phyloP scores from a whole-genome alignment of 495 filamentous ascomycete species.

The Lasiosphaeria hispida region DNA sequence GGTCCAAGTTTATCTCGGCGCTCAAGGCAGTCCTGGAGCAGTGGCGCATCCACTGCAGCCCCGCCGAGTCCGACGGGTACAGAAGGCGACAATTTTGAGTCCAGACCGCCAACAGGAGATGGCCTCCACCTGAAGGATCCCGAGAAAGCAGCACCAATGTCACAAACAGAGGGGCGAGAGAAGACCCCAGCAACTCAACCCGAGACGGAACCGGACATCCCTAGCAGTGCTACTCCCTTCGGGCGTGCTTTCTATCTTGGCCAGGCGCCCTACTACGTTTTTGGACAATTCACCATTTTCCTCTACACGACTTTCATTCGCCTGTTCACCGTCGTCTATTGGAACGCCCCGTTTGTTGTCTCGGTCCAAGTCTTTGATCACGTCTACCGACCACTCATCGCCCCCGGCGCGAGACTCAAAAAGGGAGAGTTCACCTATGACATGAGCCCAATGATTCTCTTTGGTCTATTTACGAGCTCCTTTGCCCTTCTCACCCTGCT shows the following conservation, averaged over 20 bases:
- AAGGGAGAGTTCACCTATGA: conserved; percentile 20
- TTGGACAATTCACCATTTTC: conserved; percentile 37
- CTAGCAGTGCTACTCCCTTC: conserved; percentile 28
- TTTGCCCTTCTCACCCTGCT: conserved; percentile 30
- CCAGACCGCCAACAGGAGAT: too few species aligned
- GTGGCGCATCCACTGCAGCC: too few species aligned
- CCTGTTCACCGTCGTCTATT: conserved; percentile 38
- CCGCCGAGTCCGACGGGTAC: too few species aligned
- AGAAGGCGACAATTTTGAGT: too few species aligned
- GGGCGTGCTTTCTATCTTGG: conserved; percentile 45
- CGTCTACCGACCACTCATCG: conserved; percentile 9
- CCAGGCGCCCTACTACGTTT: conserved; percentile 41
- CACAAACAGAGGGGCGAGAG: background rate
- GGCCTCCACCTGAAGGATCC: background rate
- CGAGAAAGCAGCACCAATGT: background rate
- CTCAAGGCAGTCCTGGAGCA: too few species aligned
- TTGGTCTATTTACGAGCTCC: conserved; percentile 21
- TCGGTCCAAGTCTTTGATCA: conserved; percentile 25
- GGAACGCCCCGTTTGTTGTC: conserved; percentile 27
- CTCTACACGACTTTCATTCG: conserved; percentile 38
- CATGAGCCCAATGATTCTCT: conserved; percentile 31
- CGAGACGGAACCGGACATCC: background rate
- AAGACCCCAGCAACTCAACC: background rate
- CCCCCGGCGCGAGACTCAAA: background rate
- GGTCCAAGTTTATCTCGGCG: too few species aligned